Conservation (phyloP, 139 green algal species). For the Asterochloris sp. region DNA sequence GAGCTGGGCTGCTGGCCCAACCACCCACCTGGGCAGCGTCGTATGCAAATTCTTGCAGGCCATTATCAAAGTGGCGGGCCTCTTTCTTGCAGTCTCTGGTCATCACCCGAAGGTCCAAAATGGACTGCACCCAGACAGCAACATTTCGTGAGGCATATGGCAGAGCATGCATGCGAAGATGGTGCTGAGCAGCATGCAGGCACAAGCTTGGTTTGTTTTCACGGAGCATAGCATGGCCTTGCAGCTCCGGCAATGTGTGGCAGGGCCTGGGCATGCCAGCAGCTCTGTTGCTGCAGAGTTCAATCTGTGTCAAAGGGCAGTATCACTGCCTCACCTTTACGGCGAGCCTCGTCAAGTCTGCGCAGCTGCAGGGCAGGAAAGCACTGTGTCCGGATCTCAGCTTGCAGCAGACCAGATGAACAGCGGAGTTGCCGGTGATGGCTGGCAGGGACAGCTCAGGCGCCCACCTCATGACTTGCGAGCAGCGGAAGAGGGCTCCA, state of each 20-base stretch:
- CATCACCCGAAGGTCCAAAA: slow-evolving; percentile 8
- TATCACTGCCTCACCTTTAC: background rate
- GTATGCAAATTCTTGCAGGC: slow-evolving; percentile 3
- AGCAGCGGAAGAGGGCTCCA: slow-evolving; percentile 9
- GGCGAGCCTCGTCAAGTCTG: background rate
- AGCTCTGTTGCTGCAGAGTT: slow-evolving; percentile 10
- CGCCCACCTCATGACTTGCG: slow-evolving; percentile 13
- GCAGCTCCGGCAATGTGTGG: no score
- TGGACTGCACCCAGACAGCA: slow-evolving; percentile 1
- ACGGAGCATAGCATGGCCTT: background rate
- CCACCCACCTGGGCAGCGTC: slow-evolving; percentile 3
- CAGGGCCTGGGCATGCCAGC: no score
- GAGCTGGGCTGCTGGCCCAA: no score
- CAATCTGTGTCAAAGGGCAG: background rate
- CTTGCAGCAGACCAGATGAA: no score
- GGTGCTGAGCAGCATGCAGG: background rate
- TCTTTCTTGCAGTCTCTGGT: slow-evolving; percentile 15
- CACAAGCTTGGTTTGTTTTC: no score
- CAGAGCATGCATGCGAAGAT: background rate
- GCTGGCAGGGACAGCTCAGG: background rate
- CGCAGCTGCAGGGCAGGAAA: background rate
- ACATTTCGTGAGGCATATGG: background rate
- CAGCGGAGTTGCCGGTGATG: background rate
- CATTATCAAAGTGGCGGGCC: slow-evolving; percentile 10
- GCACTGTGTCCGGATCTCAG: background rate